Evolutionary conservation across 2,329 filamentous ascomycete species (phyloP).

Genomic region (Neurospora sp.): DNA sequence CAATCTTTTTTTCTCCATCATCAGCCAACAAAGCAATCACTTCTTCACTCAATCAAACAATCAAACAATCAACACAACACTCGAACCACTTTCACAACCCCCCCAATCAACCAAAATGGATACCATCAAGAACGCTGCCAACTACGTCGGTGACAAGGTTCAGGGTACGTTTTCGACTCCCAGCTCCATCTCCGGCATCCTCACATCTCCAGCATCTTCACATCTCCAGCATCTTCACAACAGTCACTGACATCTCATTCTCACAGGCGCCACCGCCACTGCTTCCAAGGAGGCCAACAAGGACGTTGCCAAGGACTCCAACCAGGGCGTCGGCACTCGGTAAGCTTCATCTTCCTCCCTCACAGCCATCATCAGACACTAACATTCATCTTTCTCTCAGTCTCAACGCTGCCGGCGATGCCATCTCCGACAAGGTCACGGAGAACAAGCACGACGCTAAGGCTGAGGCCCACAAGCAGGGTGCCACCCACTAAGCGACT

Average conservation of each 20-base stretch:
- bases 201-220: neutral
- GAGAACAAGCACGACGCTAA: constrained; percentile 23
- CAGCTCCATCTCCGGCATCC: neutral
- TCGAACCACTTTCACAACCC: constrained; percentile 7
- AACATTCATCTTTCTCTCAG: constrained; percentile 12
- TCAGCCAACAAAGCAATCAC: neutral
- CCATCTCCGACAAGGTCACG: constrained; percentile 28
- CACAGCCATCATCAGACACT: neutral
- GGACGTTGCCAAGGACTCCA: constrained; percentile 44
- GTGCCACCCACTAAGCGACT: constrained; percentile 25
- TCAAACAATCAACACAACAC: constrained; percentile 9
- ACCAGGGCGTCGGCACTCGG: constrained; percentile 36
- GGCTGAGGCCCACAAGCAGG: constrained; percentile 30
- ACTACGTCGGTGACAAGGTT: constrained; percentile 49
- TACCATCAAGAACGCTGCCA: constrained; percentile 40
- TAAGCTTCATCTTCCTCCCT: constrained; percentile 14
- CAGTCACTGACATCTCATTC: constrained; percentile 9
- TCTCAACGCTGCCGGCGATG: constrained; percentile 21
- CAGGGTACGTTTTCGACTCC: constrained; percentile 24
- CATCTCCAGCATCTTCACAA: neutral
- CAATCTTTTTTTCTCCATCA: neutral
- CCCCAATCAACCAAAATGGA: constrained; percentile 26
- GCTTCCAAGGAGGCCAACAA: constrained; percentile 53
- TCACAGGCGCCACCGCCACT: constrained; percentile 24
- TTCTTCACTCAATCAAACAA: constrained; percentile 11